Base-by-base conservation (phyloP, 257 asterid species). In the Penstemon barbatus region DNA sequence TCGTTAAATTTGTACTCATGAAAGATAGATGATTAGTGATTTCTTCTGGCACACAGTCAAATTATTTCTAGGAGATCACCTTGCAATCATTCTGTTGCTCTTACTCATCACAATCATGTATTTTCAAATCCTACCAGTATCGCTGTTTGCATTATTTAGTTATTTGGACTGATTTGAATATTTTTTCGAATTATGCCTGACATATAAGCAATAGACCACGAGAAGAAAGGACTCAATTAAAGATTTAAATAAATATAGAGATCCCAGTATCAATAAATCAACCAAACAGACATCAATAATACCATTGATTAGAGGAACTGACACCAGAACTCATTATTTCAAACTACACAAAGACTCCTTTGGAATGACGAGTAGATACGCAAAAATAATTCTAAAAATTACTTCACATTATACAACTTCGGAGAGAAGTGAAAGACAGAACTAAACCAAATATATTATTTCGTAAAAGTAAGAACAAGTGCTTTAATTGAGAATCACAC, bases 111-210 rank as follows among this genome's bases (percentile, higher is more conserved):
- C 11, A 62, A 49, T 42, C 39, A 63, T 41, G 37, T 33, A 33
- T 11, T 67, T 57, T 54, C 42, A 49, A 51, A 60, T 63, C 64
- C 55, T 65, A 9, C 44, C 45, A 45, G 75, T 51, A 53, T 52
- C 66, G 59, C 40, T 44, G 62, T 68, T 41, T 3, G 33, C 70
- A 50, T 51, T 11, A 36, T 52, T 44, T 13, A 54, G 57, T 51
- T 11, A 36, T 52, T 44, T 13, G 60, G 72, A 43, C 9, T 33
- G 49, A n/a, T 40, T 70, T 43, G 9, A 5, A 43, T 11, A 53
- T 15, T 74, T 0, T 38, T 43, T 56, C 59, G 13, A 40, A 51
- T 61, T 40, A 66, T 51, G 53, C 79, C 73, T 70, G 74, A 63
- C 65, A 19, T 61, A 74, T 19, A 64, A 59, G 60, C 48, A 40